A percentile compares a stretch with the other conserved stretches of the same genome.
Evolutionary conservation across 345 rosid genomes (phyloP).

Genomic region (Sonneratia alba): DNA sequence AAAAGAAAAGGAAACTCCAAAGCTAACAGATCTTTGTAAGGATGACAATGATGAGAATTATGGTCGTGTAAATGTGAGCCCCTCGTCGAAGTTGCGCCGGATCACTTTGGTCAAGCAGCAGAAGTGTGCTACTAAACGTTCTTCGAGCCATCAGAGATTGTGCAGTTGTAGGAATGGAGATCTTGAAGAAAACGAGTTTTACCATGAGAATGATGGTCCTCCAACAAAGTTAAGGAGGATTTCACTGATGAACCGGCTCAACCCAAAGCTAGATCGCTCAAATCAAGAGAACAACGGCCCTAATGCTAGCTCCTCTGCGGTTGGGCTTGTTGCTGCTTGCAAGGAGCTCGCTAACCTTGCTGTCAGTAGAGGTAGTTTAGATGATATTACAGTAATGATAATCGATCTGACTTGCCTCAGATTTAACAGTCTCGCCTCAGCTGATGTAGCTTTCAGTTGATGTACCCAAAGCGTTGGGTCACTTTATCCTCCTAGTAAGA

Average conservation of each 20-base stretch:
- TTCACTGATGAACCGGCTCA: slow-evolving; percentile 33
- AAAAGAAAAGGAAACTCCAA: slow-evolving; percentile 25
- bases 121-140: slow-evolving; percentile 15
- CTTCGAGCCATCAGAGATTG: slow-evolving; percentile 25
- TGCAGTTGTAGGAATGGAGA: slow-evolving; percentile 17
- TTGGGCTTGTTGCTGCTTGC: slow-evolving; percentile 42
- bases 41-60: slow-evolving; percentile 20
- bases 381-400: slow-evolving; percentile 69
- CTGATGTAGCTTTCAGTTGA: background rate
- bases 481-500: background rate
- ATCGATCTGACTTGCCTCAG: slow-evolving; percentile 49
- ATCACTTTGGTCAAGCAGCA: slow-evolving; percentile 48
- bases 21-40: background rate
- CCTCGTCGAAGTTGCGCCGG: slow-evolving; percentile 51
- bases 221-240: slow-evolving; percentile 43
- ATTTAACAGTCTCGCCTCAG: slow-evolving; percentile 8
- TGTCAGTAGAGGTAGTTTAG: slow-evolving; percentile 55
- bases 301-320: slow-evolving; percentile 20
- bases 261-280: slow-evolving; percentile 23
- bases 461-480: background rate
- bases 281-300: slow-evolving; percentile 28
- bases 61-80: slow-evolving; percentile 48
- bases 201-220: slow-evolving; percentile 41
- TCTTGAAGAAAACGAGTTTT: slow-evolving; percentile 27
- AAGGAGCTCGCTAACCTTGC: slow-evolving; percentile 63